phyloP scores from a whole-genome alignment of 2,329 filamentous ascomycete species.

The Alternaria sp. region DNA sequence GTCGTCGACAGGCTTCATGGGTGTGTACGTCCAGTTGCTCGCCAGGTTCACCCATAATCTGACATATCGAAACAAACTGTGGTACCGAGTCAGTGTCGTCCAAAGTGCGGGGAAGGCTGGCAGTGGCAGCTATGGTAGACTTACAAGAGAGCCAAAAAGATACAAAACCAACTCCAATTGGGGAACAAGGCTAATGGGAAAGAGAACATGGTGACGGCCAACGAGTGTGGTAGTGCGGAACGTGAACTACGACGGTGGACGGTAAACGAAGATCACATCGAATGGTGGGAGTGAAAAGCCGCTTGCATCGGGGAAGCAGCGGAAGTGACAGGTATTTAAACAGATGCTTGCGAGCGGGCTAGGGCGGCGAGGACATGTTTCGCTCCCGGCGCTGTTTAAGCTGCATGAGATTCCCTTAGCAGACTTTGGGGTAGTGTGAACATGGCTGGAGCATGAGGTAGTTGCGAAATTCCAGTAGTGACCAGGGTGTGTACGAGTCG shows the following conservation, averaged over 20 bases:
- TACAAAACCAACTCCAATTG: constrained; percentile 50
- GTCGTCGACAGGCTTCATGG: constrained; percentile 79
- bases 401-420: constrained; percentile 49
- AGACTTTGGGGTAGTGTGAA: constrained; percentile 51
- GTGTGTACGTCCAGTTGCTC: constrained; percentile 79
- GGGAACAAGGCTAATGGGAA: constrained; percentile 45
- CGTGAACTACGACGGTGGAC: constrained; percentile 41
- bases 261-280: constrained; percentile 50
- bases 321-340: constrained; percentile 50
- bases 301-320: constrained; percentile 47
- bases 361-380: constrained; percentile 48
- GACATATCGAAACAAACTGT: constrained; percentile 84
- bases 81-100: constrained; percentile 30
- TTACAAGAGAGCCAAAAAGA: constrained; percentile 47
- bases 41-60: constrained; percentile 84
- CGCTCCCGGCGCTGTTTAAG: constrained; percentile 49
- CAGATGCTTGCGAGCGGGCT: constrained; percentile 47
- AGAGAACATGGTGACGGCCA: constrained; percentile 48
- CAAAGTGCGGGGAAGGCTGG: constrained; percentile 9
- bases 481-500: constrained; percentile 37
- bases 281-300: constrained; percentile 47
- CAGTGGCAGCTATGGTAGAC: constrained; percentile 17
- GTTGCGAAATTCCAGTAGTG: constrained; percentile 44
- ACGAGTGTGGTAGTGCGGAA: constrained; percentile 47
- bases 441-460: constrained; percentile 50